Percentiles rank a stretch among this genome's conserved stretches.
Evolutionary conservation across 495 filamentous ascomycete genomes (phyloP).

Genomic region (Tuber microsphaerosporum): DNA sequence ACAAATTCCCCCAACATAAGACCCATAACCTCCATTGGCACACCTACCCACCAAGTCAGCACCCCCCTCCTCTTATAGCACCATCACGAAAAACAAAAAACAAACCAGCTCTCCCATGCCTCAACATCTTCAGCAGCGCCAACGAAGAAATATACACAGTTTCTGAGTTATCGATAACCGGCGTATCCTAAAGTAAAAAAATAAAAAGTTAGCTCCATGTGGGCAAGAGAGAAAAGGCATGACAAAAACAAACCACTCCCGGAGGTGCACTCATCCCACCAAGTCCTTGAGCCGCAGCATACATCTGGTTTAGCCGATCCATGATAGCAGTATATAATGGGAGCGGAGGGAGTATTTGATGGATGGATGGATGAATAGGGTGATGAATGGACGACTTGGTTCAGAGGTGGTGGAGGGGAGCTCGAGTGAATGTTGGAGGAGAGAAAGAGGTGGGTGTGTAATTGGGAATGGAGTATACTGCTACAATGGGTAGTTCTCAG

Average conservation of each 20-base stretch:
- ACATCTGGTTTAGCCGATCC: conserved; percentile 81
- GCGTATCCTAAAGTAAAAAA: conserved; percentile 30
- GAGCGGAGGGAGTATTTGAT: conserved; percentile 2
- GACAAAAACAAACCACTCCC: conserved; percentile 62
- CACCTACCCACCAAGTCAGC: conserved; percentile 43
- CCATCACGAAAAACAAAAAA: conserved; percentile 3
- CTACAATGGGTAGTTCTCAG: background rate
- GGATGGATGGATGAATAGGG: conserved; percentile 25
- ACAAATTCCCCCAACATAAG: conserved; percentile 98
- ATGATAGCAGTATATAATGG: conserved; percentile 46
- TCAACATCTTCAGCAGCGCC: conserved; percentile 94
- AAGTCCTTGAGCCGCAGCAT: conserved; percentile 72
- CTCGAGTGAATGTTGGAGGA: conserved; percentile 14
- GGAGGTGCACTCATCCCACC: conserved; percentile 62
- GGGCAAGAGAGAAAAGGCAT: conserved; percentile 19
- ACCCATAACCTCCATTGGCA: conserved; percentile 99
- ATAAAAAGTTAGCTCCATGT: conserved; percentile 11
- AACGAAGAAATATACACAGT: conserved; percentile 98
- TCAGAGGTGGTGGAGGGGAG: conserved; percentile 20
- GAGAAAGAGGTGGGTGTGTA: background rate
- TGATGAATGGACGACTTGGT: conserved; percentile 22
- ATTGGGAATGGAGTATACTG: background rate
- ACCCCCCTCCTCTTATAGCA: background rate
- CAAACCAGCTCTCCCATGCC: conserved; percentile 85
- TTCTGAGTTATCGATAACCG: conserved; percentile 94